phyloP scores from a whole-genome alignment of 2,329 filamentous ascomycete species.

The Ophiocordyceps camponoti-leonardi region DNA sequence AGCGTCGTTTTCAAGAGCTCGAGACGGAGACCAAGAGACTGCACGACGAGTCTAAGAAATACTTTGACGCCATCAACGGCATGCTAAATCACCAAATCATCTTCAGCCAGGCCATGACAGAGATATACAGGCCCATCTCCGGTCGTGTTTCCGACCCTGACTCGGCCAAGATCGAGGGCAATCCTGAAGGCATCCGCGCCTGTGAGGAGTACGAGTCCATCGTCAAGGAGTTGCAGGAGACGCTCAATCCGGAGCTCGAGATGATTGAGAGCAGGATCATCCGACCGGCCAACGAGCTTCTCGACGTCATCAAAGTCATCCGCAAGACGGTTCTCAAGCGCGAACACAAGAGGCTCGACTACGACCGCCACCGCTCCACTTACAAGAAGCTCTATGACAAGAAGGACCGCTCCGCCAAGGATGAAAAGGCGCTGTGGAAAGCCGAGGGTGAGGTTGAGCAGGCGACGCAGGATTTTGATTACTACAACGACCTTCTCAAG shows the following conservation, averaged over 20 bases:
- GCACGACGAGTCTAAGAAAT: conserved; percentile 93
- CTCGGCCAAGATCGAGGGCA: conserved; percentile 64
- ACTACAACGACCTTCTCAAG: conserved; percentile 95
- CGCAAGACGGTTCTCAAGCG: conserved; percentile 78
- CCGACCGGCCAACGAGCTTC: conserved; percentile 77
- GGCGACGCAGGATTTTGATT: conserved; percentile 90
- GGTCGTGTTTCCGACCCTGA: conserved; percentile 88
- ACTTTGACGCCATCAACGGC: conserved; percentile 93
- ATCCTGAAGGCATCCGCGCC: conserved; percentile 80
- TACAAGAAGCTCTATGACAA: conserved; percentile 96
- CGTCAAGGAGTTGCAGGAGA: conserved; percentile 78
- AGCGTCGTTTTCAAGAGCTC: conserved; percentile 83
- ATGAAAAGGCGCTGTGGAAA: conserved; percentile 94
- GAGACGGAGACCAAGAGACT: conserved; percentile 93
- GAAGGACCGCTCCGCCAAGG: conserved; percentile 89
- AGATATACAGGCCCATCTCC: conserved; percentile 97
- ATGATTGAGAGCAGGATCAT: conserved; percentile 93
- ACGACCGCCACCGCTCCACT: conserved; percentile 66
- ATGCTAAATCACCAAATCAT: conserved; percentile 97
- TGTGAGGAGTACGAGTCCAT: conserved; percentile 94
- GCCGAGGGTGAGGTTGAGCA: conserved; percentile 82
- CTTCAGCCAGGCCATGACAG: conserved; percentile 88
- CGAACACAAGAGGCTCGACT: conserved; percentile 95
- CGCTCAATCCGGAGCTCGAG: conserved; percentile 78
- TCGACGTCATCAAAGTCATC: conserved; percentile 90